These are phyloP conservation scores for Cryptosporidium xiaoi DNA, from an alignment of 169 alveolate species.

Conservation along the genomic window DNA sequence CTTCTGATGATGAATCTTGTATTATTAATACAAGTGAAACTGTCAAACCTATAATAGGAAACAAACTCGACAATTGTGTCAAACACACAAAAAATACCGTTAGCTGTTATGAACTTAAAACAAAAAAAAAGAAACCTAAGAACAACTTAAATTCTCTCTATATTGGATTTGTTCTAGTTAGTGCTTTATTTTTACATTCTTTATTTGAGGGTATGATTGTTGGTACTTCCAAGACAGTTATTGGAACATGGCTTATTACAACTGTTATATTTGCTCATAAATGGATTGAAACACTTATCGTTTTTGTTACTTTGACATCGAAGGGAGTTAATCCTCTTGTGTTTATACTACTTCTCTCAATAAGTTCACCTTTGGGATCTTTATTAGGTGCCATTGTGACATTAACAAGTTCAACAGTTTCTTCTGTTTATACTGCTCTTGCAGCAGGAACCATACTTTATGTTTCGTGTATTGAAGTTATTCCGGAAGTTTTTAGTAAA, in stretches of 20 bases:
- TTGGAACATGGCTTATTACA: constrained; percentile 47
- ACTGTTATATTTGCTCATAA: constrained; percentile 69
- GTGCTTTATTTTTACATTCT: constrained; percentile 62
- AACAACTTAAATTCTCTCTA: not conserved
- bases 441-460: constrained; percentile 72
- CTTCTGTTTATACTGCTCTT: constrained; percentile 57
- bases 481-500: constrained; percentile 56
- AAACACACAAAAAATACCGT: not conserved
- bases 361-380: constrained; percentile 57
- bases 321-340: constrained; percentile 38
- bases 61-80: not conserved
- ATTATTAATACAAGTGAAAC: constrained; percentile 13
- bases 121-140: not conserved
- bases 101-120: not conserved
- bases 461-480: constrained; percentile 71
- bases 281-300: constrained; percentile 68
- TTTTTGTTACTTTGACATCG: constrained; percentile 29
- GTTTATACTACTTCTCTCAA: constrained; percentile 19
- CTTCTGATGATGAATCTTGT: constrained; percentile 43
- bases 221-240: constrained; percentile 51
- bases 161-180: constrained; percentile 49
- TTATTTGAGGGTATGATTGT: constrained; percentile 71
- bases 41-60: not conserved
- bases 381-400: constrained; percentile 54
- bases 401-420: constrained; percentile 25